Percentiles rank a stretch among this genome's conserved stretches.
Conservation (phyloP, 1,284 basidiomycete species). For the Ganoderma boninense region DNA sequence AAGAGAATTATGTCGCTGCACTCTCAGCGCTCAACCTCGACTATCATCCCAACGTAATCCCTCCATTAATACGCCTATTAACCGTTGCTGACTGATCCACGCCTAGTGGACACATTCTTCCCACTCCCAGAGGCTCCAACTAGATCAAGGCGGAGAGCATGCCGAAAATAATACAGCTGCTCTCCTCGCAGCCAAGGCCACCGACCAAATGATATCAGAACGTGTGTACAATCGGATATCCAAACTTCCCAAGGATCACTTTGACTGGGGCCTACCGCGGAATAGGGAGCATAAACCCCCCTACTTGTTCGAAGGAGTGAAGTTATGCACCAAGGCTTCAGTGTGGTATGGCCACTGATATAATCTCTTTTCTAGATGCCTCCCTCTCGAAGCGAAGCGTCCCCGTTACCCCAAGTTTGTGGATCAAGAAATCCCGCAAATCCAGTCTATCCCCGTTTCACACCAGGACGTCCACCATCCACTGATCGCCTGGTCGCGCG, state of each 20-base stretch:
- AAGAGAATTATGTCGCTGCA: conserved; percentile 7
- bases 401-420: too few relatives aligned
- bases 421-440: background rate
- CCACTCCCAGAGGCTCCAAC: background rate
- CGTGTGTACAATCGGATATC: conserved; percentile 6
- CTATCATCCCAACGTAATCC: conserved; percentile 10
- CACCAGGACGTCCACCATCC: background rate
- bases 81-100: background rate
- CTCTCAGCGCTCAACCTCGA: conserved; percentile 18
- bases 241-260: background rate
- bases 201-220: conserved; percentile 7
- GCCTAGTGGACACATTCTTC: conserved; percentile 15
- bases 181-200: background rate
- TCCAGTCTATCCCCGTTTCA: background rate
- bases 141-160: conserved; percentile 5
- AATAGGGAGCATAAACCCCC: conserved; percentile 4
- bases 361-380: background rate
- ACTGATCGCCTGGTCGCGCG: background rate
- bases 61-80: background rate
- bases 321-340: background rate
- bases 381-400: background rate
- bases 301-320: background rate
- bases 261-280: background rate
- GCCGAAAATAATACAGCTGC: background rate
- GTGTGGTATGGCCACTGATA: background rate